A percentile compares a stretch with the other conserved stretches of the same genome.
Evolutionary conservation across 176 grass and related monocot species (phyloP).

Genomic region (Oryza meyeriana): DNA sequence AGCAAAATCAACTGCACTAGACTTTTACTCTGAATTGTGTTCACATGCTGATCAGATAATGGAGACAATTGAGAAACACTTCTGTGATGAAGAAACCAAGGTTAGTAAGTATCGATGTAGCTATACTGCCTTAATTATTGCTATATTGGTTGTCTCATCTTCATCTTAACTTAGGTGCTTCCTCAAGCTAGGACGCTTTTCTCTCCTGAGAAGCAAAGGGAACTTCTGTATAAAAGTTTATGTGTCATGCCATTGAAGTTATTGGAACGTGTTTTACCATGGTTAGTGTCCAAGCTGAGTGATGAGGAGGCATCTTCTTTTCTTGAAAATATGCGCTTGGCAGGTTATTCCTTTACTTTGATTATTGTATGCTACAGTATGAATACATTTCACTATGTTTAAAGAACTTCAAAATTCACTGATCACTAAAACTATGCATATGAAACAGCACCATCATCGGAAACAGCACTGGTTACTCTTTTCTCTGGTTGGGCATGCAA

Average conservation of each 20-base stretch:
- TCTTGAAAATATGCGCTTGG: slow-evolving; percentile 79
- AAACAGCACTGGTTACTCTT: slow-evolving; percentile 81
- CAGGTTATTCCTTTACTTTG: slow-evolving; percentile 54
- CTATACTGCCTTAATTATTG: slow-evolving; percentile 12
- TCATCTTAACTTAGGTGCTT: slow-evolving; percentile 81
- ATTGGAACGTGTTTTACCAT: slow-evolving; percentile 90
- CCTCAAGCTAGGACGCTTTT: slow-evolving; percentile 89
- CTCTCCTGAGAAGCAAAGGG: slow-evolving; percentile 85
- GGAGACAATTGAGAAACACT: slow-evolving; percentile 92
- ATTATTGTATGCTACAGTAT: slow-evolving; percentile 6
- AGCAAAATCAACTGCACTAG: slow-evolving; percentile 62
- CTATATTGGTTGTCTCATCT: slow-evolving; percentile 27
- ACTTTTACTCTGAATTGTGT: slow-evolving; percentile 78
- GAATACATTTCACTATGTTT: slow-evolving; percentile 7
- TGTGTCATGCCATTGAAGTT: slow-evolving; percentile 97
- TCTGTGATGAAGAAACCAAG: slow-evolving; percentile 84
- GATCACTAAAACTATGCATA: slow-evolving; percentile 36
- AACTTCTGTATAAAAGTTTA: slow-evolving; percentile 80
- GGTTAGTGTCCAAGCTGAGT: slow-evolving; percentile 79
- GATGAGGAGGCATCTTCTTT: slow-evolving; percentile 78
- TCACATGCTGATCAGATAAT: slow-evolving; percentile 93
- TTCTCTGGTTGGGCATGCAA: slow-evolving; percentile 98
- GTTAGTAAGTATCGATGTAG: slow-evolving; percentile 35
- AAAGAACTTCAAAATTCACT: slow-evolving; percentile 23
- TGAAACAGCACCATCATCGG: slow-evolving; percentile 75